These are phyloP conservation scores for Phoma sp. DNA, from an alignment of 2,329 filamentous ascomycete species.

Conservation along the genomic window DNA sequence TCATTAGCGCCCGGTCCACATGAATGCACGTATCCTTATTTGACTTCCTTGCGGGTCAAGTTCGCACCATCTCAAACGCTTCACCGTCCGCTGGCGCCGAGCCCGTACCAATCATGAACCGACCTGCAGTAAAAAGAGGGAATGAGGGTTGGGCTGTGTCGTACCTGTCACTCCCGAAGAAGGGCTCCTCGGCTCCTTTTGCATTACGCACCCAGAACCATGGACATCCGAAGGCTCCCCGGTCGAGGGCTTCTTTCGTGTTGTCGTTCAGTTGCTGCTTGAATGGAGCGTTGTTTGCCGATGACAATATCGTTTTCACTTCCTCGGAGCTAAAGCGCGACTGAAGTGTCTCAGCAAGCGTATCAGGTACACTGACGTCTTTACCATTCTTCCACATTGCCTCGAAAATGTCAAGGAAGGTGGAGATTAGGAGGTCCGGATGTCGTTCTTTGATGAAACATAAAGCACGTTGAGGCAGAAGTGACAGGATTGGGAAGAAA, in stretches of 20 bases:
- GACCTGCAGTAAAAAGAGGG: conserved; percentile 5
- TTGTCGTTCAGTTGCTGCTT: conserved; percentile 64
- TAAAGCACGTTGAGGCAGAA: conserved; percentile 70
- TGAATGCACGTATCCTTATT: conserved; percentile 2
- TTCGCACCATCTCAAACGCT: conserved; percentile 20
- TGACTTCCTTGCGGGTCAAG: conserved; percentile 20
- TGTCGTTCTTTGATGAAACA: conserved; percentile 70
- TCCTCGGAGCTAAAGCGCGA: conserved; percentile 61
- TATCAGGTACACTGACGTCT: conserved; percentile 66
- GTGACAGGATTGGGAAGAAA: conserved; percentile 63
- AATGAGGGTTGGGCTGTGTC: conserved; percentile 23
- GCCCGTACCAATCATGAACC: conserved; percentile 14
- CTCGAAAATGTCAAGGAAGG: conserved; percentile 64
- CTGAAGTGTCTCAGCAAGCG: conserved; percentile 56
- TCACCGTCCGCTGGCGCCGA: conserved; percentile 16
- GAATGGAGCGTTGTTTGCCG: conserved; percentile 57
- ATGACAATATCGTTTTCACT: conserved; percentile 63
- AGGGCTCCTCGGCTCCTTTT: conserved; percentile 68
- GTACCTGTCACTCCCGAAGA: conserved; percentile 78
- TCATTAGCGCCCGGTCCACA: conserved; percentile 22
- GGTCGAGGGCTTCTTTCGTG: conserved; percentile 68
- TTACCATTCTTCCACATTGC: conserved; percentile 68
- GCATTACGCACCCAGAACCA: conserved; percentile 74
- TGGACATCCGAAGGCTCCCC: conserved; percentile 77
- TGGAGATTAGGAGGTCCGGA: conserved; percentile 57